These are phyloP conservation scores for Hanseniaspora singularis DNA, from an alignment of 805 yeast species.

Conservation along the genomic window DNA sequence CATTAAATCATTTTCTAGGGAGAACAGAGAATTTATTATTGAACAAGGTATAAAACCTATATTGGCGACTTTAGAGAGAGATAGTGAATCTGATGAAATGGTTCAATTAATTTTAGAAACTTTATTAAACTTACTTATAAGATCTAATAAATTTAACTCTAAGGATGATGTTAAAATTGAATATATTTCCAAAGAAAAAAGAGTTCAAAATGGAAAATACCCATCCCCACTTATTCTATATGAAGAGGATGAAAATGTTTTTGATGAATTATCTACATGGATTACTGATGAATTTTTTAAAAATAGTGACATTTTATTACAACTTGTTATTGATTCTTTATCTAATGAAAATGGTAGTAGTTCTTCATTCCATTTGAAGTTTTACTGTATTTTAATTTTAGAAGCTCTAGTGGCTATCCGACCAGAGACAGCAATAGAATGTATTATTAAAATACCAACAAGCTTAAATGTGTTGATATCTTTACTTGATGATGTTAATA, in stretches of 20 bases:
- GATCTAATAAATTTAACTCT: constrained; percentile 34
- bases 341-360: constrained; percentile 28
- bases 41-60: constrained; percentile 74
- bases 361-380: constrained; percentile 60
- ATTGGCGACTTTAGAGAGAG: constrained; percentile 52
- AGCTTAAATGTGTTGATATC: constrained; percentile 67
- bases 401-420: constrained; percentile 76
- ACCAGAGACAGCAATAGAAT: constrained; percentile 58
- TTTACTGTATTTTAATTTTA: constrained; percentile 72
- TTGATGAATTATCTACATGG: constrained; percentile 84
- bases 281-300: constrained; percentile 65
- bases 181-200: constrained; percentile 40
- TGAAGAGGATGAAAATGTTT: constrained; percentile 35
- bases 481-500: constrained; percentile 52
- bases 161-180: constrained; percentile 26
- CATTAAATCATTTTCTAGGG: constrained; percentile 75
- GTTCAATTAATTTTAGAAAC: constrained; percentile 79
- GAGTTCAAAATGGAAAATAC: constrained; percentile 64
- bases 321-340: constrained; percentile 37
- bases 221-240: constrained; percentile 58
- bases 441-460: constrained; percentile 58
- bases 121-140: constrained; percentile 62
- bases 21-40: constrained; percentile 79
- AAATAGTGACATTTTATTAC: constrained; percentile 30
- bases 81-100: constrained; percentile 54